A percentile compares a stretch with the other conserved stretches of the same genome.
phyloP scores from a whole-genome alignment of 2,329 filamentous ascomycete genomes.

The Xylariaceae sp. region DNA sequence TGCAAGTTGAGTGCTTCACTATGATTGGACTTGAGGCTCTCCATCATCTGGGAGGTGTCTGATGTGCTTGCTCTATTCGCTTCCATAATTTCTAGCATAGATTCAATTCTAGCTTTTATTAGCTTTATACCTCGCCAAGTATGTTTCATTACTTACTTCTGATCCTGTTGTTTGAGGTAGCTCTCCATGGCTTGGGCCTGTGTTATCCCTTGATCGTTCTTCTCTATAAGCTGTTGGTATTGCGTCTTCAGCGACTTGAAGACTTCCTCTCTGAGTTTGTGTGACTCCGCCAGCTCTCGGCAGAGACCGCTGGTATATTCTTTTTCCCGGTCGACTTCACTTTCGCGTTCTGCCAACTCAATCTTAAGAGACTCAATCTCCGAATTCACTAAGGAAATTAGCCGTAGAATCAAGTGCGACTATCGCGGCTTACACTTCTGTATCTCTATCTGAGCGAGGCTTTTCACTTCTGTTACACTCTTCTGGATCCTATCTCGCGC shows the following conservation, averaged over 20 bases:
- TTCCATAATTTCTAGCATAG: slow-evolving; percentile 26
- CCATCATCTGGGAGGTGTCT: slow-evolving; percentile 18
- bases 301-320: slow-evolving; percentile 26
- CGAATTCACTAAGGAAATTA: slow-evolving; percentile 29
- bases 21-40: slow-evolving; percentile 28
- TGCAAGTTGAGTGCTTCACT: slow-evolving; percentile 27
- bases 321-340: slow-evolving; percentile 31
- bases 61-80: slow-evolving; percentile 12
- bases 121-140: slow-evolving; percentile 4
- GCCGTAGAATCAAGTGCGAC: neutral
- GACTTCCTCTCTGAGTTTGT: slow-evolving; percentile 26
- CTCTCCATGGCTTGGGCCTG: slow-evolving; percentile 21
- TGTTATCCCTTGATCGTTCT: slow-evolving; percentile 16
- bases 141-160: slow-evolving; percentile 27
- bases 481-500: slow-evolving; percentile 26
- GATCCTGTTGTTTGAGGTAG: slow-evolving; percentile 26
- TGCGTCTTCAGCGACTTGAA: slow-evolving; percentile 28
- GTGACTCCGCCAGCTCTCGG: slow-evolving; percentile 29
- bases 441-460: slow-evolving; percentile 22
- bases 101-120: slow-evolving; percentile 29
- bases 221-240: slow-evolving; percentile 30
- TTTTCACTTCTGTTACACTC: slow-evolving; percentile 25
- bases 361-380: slow-evolving; percentile 26
- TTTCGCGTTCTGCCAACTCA: slow-evolving; percentile 31
- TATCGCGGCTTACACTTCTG: slow-evolving; percentile 27